Conservation (phyloP, 2,329 filamentous ascomycete species). For the Chaetomium strumarium region DNA sequence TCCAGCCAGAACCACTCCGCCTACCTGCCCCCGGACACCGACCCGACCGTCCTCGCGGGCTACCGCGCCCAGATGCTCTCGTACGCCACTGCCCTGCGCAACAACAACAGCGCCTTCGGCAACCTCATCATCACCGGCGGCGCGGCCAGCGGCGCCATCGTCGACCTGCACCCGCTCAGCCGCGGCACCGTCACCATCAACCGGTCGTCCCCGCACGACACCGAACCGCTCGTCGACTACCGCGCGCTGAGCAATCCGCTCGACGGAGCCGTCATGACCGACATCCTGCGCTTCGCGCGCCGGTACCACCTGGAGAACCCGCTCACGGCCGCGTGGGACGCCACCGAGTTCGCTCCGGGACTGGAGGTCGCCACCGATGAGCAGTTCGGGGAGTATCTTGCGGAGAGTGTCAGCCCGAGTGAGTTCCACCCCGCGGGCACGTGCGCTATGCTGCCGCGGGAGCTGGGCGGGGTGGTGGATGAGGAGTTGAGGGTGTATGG, state of each 20-base stretch:
- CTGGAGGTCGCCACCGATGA: slow-evolving; percentile 29
- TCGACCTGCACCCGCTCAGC: slow-evolving; percentile 36
- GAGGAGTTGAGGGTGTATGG: slow-evolving; percentile 24
- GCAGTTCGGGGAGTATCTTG: slow-evolving; percentile 24
- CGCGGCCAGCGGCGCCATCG: slow-evolving; percentile 28
- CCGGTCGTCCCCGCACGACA: slow-evolving; percentile 30
- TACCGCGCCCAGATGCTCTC: slow-evolving; percentile 32
- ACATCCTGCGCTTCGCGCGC: slow-evolving; percentile 35
- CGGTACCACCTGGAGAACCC: slow-evolving; percentile 25
- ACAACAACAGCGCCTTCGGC: slow-evolving; percentile 31
- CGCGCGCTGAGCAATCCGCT: slow-evolving; percentile 41
- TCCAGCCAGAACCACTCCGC: slow-evolving; percentile 29
- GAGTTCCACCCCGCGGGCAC: slow-evolving; percentile 29
- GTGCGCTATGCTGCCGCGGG: slow-evolving; percentile 24
- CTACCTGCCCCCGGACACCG: slow-evolving; percentile 30
- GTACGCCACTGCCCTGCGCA: slow-evolving; percentile 25
- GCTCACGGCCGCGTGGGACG: slow-evolving; percentile 28
- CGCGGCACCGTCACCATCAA: slow-evolving; percentile 36
- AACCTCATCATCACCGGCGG: slow-evolving; percentile 26
- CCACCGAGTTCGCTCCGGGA: slow-evolving; percentile 34
- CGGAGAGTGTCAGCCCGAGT: slow-evolving; percentile 15
- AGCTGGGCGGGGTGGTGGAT: slow-evolving; percentile 23
- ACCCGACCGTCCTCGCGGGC: slow-evolving; percentile 34
- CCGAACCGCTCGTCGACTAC: slow-evolving; percentile 34
- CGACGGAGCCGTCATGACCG: slow-evolving; percentile 43